Conservation (phyloP, 225 moss, liverwort and hornwort genomes). For the Pseudisothecium myosuroides region DNA sequence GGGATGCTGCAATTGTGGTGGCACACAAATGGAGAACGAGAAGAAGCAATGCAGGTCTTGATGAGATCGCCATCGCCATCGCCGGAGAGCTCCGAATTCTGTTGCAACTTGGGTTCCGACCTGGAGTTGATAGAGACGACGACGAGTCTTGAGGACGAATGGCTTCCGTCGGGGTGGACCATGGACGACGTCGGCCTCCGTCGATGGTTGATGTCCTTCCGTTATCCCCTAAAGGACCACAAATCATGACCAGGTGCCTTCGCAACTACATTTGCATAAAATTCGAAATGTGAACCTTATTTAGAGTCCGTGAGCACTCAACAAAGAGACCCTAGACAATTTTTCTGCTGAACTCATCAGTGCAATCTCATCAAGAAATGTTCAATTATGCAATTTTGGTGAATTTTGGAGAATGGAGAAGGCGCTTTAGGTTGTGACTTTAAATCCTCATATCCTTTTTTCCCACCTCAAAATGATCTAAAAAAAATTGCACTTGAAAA, state of each 20-base stretch:
- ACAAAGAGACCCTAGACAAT: rapidly evolving
- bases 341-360: rapidly evolving
- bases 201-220: not conserved
- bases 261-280: no score
- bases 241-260: no score
- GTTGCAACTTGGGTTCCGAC: not conserved
- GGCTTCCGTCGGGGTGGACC: not conserved
- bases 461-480: no score
- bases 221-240: no score
- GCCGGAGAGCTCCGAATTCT: not conserved
- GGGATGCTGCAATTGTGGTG: not conserved
- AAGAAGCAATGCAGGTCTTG: not conserved
- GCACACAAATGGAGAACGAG: not conserved
- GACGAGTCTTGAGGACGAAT: not conserved
- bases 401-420: no score
- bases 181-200: not conserved
- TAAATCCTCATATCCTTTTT: no score
- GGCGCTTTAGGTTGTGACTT: rapidly evolving
- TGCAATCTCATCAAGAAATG: no score
- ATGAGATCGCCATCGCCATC: not conserved
- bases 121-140: not conserved
- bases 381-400: rapidly evolving
- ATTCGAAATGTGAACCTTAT: no score
- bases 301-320: rapidly evolving
- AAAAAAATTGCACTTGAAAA: not conserved